phyloP scores from a whole-genome alignment of 2,329 filamentous ascomycete genomes.

The Apiospora malaysiana region DNA sequence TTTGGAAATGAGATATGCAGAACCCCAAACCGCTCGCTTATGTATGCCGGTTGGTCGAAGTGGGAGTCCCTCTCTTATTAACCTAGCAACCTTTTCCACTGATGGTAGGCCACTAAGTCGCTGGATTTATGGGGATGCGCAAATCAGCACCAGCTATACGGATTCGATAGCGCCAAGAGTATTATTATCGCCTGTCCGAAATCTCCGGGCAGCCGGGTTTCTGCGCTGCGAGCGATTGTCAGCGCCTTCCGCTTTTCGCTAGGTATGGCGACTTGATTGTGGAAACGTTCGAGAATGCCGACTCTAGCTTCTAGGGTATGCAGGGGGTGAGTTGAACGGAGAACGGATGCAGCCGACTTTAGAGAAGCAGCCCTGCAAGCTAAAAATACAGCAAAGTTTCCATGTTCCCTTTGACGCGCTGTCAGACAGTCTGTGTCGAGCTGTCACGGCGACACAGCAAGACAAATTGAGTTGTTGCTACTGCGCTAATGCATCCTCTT shows the following conservation, averaged over 20 bases:
- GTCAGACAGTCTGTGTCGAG: neutral
- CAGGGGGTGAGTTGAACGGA: neutral
- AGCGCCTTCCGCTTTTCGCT: neutral
- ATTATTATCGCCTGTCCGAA: neutral
- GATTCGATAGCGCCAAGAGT: neutral
- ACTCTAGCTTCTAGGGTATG: slow-evolving; percentile 4
- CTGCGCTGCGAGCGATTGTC: neutral
- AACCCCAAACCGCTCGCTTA: no score
- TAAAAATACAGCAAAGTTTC: slow-evolving; percentile 11
- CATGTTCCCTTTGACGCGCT: neutral
- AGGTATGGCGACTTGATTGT: neutral
- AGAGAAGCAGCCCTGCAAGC: neutral
- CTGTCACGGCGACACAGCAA: neutral
- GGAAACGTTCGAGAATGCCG: slow-evolving; percentile 17
- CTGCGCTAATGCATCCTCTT: neutral
- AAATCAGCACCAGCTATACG: neutral
- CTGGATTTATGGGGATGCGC: neutral
- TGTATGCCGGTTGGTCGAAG: neutral
- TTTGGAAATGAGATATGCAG: no score
- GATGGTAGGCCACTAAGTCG: neutral
- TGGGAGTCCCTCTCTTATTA: neutral
- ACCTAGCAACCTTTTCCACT: neutral
- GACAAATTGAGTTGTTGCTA: neutral
- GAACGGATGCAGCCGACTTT: slow-evolving; percentile 4
- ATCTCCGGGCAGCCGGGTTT: neutral